These are phyloP conservation scores for Torulaspora microellipsoides DNA, from an alignment of 805 yeast genomes.

Conservation along the genomic window DNA sequence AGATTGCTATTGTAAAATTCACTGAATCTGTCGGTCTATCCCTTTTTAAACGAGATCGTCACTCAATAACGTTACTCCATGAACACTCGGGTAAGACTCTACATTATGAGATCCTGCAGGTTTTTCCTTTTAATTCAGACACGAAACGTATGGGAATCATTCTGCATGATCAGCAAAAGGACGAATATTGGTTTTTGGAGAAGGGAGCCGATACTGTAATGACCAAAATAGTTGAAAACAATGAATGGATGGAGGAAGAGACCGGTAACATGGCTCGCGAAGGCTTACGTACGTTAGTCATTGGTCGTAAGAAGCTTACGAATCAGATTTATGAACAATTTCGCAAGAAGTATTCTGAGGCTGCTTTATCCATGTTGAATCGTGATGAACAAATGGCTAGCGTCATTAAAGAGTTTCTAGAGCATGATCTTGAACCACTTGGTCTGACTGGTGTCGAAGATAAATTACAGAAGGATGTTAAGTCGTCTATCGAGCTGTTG, in stretches of 20 bases:
- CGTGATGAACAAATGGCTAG: constrained; percentile 72
- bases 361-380: constrained; percentile 71
- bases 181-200: constrained; percentile 77
- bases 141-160: constrained; percentile 95
- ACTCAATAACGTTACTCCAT: constrained; percentile 64
- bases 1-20: constrained; percentile 91
- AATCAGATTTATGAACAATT: constrained; percentile 56
- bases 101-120: constrained; percentile 66
- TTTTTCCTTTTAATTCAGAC: constrained; percentile 93
- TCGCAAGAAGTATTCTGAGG: constrained; percentile 57
- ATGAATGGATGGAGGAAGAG: constrained; percentile 98
- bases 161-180: constrained; percentile 55
- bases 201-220: constrained; percentile 98
- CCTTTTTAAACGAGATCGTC: constrained; percentile 76
- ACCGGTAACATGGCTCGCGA: constrained; percentile 97
- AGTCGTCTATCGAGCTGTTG: constrained; percentile 82
- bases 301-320: constrained; percentile 75
- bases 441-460: constrained; percentile 99
- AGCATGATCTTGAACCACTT: constrained; percentile 73
- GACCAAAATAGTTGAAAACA: constrained; percentile 72
- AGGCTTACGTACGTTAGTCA: constrained; percentile 90
- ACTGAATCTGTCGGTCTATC: constrained; percentile 83
- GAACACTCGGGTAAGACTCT: constrained; percentile 47
- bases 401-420: constrained; percentile 65
- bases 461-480: constrained; percentile 85